Evolutionary conservation across 805 yeast species (phyloP), one percentile per base, ranked within the genome.

Genomic region (Candida xiaguanensis): DNA sequence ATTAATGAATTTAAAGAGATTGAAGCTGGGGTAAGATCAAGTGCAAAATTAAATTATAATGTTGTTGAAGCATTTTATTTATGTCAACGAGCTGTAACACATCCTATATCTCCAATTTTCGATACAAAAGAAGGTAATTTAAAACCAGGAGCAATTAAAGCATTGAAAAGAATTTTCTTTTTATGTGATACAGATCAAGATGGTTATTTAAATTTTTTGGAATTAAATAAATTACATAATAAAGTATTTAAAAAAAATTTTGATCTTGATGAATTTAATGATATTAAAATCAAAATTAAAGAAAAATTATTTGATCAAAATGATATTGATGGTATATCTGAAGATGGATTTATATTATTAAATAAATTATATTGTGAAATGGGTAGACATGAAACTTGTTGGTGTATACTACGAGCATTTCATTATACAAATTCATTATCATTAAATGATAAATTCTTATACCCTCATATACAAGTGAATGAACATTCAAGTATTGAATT

Each of bases 331-430:
- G 95, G 95, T 0, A 65, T 91, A 2, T 75, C 86, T 0, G 75
- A 72, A 37, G 78, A 75, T 33, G 98, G 95, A 0, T 93, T 93
- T 52, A 61, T 93, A 2, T 64, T 78, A 1, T 65, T 93, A 38
- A 89, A 87, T 59, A 85, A 82, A 53, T 61, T 86, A 18, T 93
- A 85, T 57, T 95, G 95, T 1, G 95, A 88, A 49, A 77, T 78
- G 26, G 99, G 99, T 0, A 69, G 98, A 23, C 98, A 93, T 58
- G 99, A 93, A 56, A 93, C 98, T 0, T 83, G 88, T 0, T 93
- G 99, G 99, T 95, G 96, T 0, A 87, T 93, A 15, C 58, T 93
- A 18, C 61, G 99, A 38, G 75, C 89, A 0, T 93, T 86, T 58
- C 85, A 87, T 53, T 93, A 93, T 53, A 91, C 98, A 0, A 93